Evolutionary conservation across 192 early-diverging fungal species (phyloP).

Genomic region (Umbelopsis isabellina): DNA sequence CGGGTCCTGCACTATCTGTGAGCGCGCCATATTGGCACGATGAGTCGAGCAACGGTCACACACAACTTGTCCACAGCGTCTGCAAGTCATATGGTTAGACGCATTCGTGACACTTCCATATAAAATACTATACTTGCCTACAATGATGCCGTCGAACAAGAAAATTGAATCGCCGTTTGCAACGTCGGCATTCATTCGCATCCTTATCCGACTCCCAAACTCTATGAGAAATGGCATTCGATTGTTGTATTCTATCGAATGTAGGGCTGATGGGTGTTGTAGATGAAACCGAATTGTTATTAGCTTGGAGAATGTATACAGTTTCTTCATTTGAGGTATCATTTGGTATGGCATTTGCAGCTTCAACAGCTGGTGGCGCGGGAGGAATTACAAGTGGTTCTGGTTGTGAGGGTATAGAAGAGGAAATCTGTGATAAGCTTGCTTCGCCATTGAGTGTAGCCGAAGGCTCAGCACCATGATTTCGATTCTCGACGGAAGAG

Average conservation of each 20-base stretch:
- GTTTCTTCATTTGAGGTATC: not conserved
- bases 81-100: not conserved
- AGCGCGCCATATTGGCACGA: slow-evolving; percentile 11
- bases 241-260: not conserved
- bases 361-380: not conserved
- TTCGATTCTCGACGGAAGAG: not conserved
- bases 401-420: not conserved
- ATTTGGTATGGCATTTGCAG: not conserved
- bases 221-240: not conserved
- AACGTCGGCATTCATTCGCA: slow-evolving; percentile 20
- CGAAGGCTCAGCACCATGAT: not conserved
- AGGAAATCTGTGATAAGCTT: not conserved
- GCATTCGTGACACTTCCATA: not conserved
- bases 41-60: slow-evolving; percentile 32
- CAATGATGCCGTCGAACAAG: slow-evolving; percentile 31
- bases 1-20: slow-evolving; percentile 16
- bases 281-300: not conserved
- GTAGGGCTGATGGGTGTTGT: not conserved
- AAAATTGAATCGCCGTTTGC: slow-evolving; percentile 26
- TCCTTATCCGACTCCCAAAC: slow-evolving; percentile 27
- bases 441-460: not conserved
- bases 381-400: not conserved
- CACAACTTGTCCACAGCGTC: slow-evolving; percentile 30
- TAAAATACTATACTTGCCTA: slow-evolving; percentile 1
- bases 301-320: not conserved